Conservation (phyloP, 768 basidiomycete species). For the Mycena rebaudengoi region DNA sequence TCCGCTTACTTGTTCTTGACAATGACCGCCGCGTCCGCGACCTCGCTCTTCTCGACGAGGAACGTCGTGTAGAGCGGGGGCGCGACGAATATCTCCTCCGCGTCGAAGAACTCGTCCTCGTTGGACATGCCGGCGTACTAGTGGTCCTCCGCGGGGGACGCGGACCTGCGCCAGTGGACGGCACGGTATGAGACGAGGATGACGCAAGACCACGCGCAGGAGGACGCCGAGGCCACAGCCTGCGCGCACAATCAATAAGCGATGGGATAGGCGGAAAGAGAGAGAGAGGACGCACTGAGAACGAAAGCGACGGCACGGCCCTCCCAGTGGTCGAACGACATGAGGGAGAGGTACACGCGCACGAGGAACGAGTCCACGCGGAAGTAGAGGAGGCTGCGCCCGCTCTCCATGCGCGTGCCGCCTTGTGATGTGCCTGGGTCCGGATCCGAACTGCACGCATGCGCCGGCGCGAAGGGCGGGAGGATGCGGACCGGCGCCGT, state of each 20-base stretch:
- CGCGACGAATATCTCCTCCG: constrained; percentile 56
- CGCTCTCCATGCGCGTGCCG: no score
- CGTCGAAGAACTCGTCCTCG: no score
- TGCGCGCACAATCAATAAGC: constrained; percentile 34
- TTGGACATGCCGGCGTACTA: constrained; percentile 48
- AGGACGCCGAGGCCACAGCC: constrained; percentile 89
- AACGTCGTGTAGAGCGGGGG: constrained; percentile 68
- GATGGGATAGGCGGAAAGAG: background rate
- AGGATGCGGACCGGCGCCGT: no score
- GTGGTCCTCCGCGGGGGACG: constrained; percentile 49
- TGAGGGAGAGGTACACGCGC: constrained; percentile 72
- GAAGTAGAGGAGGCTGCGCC: no score
- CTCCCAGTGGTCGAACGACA: constrained; percentile 83
- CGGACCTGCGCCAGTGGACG: constrained; percentile 41
- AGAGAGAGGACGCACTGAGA: constrained; percentile 57
- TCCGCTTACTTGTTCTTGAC: background rate
- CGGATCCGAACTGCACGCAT: no score
- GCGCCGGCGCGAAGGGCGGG: no score
- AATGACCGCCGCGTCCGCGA: background rate
- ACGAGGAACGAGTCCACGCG: constrained; percentile 55
- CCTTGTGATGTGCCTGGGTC: no score
- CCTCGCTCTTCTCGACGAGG: constrained; percentile 53
- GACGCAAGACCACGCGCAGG: constrained; percentile 78
- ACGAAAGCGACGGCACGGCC: constrained; percentile 86
- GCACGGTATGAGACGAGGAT: constrained; percentile 67